Percentiles rank a stretch among this genome's conserved stretches.
These are phyloP conservation scores for Microcyclospora tardicrescens DNA, from an alignment of 2,329 filamentous ascomycete genomes.

Conservation along the genomic window DNA sequence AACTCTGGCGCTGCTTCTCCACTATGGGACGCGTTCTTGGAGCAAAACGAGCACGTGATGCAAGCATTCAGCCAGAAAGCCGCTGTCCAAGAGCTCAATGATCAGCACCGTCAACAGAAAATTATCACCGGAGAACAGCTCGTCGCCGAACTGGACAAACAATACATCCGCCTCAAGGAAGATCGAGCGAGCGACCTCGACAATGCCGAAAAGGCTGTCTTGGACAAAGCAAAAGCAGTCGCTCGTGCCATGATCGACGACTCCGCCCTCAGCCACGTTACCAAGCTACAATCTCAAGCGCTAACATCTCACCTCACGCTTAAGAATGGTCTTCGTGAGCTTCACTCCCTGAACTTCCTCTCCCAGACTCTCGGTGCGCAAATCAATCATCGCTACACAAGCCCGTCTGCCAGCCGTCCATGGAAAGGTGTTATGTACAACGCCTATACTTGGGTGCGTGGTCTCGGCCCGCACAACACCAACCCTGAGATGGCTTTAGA, in stretches of 20 bases:
- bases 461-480: not conserved
- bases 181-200: constrained; percentile 1
- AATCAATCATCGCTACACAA: constrained; percentile 48
- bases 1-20: constrained; percentile 32
- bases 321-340: constrained; percentile 14
- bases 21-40: constrained; percentile 18
- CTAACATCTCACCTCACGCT: constrained; percentile 16
- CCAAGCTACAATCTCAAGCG: constrained; percentile 6
- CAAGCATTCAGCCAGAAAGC: not conserved
- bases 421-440: constrained; percentile 2
- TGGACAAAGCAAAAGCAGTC: constrained; percentile 5
- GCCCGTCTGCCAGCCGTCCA: constrained; percentile 36
- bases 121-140: constrained; percentile 7
- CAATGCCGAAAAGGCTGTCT: constrained; percentile 4
- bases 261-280: not conserved
- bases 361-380: constrained; percentile 50
- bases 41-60: constrained; percentile 23
- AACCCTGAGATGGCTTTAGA: constrained; percentile 39
- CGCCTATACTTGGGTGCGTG: too few relatives aligned
- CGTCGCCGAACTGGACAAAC: constrained; percentile 6
- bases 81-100: constrained; percentile 16
- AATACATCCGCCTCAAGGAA: constrained; percentile 4
- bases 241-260: constrained; percentile 4
- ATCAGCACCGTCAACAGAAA: constrained; percentile 13
- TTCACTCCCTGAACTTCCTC: constrained; percentile 57